Percentiles rank a stretch among this genome's conserved stretches.
These are phyloP conservation scores for Volvox africanus DNA, from an alignment of 139 green algal species.

Conservation along the genomic window DNA sequence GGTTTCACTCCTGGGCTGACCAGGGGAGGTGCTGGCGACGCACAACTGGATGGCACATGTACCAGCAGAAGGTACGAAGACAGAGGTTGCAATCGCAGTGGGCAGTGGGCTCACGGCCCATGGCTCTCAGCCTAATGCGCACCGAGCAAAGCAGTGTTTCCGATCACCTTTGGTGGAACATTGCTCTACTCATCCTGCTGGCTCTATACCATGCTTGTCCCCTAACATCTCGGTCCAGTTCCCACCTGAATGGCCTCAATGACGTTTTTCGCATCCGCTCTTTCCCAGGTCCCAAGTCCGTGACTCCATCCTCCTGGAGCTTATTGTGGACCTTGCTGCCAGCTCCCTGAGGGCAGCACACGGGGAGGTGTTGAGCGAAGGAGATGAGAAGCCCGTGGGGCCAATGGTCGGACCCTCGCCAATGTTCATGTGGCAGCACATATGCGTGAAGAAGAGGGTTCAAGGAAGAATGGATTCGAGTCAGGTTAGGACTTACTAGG, in stretches of 20 bases:
- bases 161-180: no score
- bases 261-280: background rate
- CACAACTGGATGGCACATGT: no score
- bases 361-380: background rate
- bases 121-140: no score
- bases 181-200: no score
- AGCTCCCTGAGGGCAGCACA: background rate
- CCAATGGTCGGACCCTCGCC: background rate
- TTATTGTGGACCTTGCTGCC: conserved; percentile 29
- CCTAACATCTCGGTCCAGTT: no score
- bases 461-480: background rate
- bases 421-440: conserved; percentile 7
- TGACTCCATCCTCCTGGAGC: conserved; percentile 21
- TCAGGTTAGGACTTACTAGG: no score
- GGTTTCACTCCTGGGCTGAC: background rate
- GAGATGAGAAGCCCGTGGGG: background rate
- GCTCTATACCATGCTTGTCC: no score
- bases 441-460: background rate
- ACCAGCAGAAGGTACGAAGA: no score
- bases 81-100: background rate
- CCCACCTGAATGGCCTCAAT: no score
- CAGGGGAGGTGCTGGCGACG: no score
- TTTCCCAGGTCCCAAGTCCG: conserved; percentile 4
- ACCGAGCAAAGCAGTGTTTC: background rate
- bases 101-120: no score